These are phyloP conservation scores for Panaeolus cyanescens DNA, from an alignment of 768 basidiomycete genomes.

Conservation along the genomic window DNA sequence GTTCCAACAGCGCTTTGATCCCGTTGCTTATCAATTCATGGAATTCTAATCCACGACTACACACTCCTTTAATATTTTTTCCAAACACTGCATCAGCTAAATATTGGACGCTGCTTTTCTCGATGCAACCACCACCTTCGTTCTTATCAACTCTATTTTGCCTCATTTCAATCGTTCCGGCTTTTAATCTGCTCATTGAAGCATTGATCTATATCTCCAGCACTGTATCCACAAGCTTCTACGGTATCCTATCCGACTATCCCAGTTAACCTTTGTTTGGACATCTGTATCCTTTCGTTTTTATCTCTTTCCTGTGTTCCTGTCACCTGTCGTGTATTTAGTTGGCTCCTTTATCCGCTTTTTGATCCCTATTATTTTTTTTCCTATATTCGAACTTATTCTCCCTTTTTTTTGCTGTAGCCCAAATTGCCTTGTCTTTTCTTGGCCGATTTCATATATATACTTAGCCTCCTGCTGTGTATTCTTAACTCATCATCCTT, in stretches of 20 bases:
- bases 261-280: conserved; percentile 1
- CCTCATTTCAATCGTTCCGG: conserved; percentile 8
- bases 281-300: conserved; percentile 2
- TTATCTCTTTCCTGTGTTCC: neutral
- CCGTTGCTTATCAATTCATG: conserved; percentile 69
- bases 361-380: conserved; percentile 1
- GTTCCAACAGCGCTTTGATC: conserved; percentile 65
- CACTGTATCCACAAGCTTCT: conserved; percentile 21
- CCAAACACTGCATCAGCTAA: conserved; percentile 5
- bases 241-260: conserved; percentile 8
- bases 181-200: conserved; percentile 21
- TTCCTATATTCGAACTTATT: neutral
- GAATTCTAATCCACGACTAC: conserved; percentile 57
- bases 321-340: neutral
- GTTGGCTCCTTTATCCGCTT: neutral
- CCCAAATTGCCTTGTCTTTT: neutral
- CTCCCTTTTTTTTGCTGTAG: conserved; percentile 5
- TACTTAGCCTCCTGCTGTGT: neutral
- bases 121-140: conserved; percentile 8
- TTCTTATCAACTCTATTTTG: conserved; percentile 1
- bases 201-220: conserved; percentile 26
- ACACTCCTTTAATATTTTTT: conserved; percentile 21
- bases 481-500: neutral
- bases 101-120: neutral
- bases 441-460: neutral